phyloP scores from a whole-genome alignment of 2,329 filamentous ascomycete species.

The Pseudocercospora ulei region DNA sequence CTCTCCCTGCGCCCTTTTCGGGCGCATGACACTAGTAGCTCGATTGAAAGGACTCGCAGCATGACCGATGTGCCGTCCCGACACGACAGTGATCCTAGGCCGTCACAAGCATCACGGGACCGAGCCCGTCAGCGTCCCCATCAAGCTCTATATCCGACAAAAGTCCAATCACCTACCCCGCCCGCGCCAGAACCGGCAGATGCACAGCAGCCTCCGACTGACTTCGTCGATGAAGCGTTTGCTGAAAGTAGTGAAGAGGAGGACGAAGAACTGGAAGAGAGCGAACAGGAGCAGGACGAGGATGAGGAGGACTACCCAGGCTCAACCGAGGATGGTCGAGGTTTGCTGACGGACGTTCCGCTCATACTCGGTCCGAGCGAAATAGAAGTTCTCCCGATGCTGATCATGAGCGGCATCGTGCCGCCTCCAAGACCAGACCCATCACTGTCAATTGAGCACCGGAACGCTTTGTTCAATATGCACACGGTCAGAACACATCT shows the following conservation, averaged over 20 bases:
- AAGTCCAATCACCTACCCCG: background rate
- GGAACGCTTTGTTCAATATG: slow-evolving; percentile 59
- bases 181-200: background rate
- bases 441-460: slow-evolving; percentile 40
- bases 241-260: slow-evolving; percentile 18
- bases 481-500: slow-evolving; percentile 86
- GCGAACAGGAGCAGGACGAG: slow-evolving; percentile 58
- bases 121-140: slow-evolving; percentile 6
- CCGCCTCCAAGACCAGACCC: slow-evolving; percentile 56
- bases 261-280: slow-evolving; percentile 46
- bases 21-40: slow-evolving; percentile 11
- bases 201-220: background rate
- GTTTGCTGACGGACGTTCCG: slow-evolving; percentile 82
- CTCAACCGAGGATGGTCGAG: slow-evolving; percentile 58
- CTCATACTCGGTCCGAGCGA: slow-evolving; percentile 90
- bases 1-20: slow-evolving; percentile 11
- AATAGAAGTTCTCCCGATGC: slow-evolving; percentile 94
- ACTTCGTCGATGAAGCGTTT: slow-evolving; percentile 16
- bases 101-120: slow-evolving; percentile 1
- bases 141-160: background rate
- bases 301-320: slow-evolving; percentile 65
- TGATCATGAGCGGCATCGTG: slow-evolving; percentile 88
- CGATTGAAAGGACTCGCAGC: slow-evolving; percentile 20
- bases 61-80: slow-evolving; percentile 19
- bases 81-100: slow-evolving; percentile 14